These are phyloP conservation scores for Venturia oleaginea DNA, from an alignment of 2,329 filamentous ascomycete species.

Conservation along the genomic window DNA sequence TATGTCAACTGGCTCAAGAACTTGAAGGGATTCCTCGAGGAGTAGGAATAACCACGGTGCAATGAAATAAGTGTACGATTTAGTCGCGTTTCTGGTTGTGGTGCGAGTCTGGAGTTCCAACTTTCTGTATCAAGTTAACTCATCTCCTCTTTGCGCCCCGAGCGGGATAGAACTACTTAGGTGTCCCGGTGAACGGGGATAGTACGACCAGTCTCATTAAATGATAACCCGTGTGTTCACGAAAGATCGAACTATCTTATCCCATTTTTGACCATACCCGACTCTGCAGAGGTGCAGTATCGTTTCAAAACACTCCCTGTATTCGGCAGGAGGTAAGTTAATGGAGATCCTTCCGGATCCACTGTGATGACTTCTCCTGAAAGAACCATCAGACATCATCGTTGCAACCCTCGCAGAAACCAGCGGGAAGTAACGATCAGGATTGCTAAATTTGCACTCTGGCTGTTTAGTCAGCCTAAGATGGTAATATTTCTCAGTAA, in stretches of 20 bases:
- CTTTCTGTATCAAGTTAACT: background rate
- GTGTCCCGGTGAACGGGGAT: background rate
- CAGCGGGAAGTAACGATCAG: no score
- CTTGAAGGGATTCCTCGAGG: background rate
- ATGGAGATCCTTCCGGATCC: no score
- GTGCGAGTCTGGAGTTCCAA: background rate
- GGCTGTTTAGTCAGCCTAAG: no score
- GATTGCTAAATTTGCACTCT: no score
- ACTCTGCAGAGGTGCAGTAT: no score
- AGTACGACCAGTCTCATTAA: background rate
- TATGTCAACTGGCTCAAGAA: conserved; percentile 71
- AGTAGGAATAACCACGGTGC: background rate
- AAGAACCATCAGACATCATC: no score
- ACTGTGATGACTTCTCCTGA: no score
- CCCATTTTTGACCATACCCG: no score
- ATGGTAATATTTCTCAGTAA: no score
- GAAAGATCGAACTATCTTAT: background rate
- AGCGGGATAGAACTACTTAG: background rate
- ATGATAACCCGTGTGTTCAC: background rate
- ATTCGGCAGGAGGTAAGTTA: no score
- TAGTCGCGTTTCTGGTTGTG: background rate
- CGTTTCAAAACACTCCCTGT: no score
- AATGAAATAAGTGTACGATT: background rate
- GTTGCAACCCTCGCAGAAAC: no score
- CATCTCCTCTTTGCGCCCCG: background rate